Conservation (phyloP, 768 basidiomycete genomes). For the Mycena olivaceomarginata region DNA sequence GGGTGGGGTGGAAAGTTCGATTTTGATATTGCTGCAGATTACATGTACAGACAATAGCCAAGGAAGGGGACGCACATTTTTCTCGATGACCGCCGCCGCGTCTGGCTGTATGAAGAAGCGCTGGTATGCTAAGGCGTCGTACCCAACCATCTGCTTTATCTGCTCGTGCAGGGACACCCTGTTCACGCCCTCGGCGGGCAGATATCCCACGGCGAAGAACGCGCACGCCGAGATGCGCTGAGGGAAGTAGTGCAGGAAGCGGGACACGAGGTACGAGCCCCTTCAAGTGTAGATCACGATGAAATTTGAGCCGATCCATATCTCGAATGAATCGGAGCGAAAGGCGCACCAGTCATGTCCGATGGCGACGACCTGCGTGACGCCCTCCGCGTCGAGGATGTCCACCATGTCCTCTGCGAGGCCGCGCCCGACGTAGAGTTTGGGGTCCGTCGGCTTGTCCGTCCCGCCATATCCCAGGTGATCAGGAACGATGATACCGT, state of each 20-base stretch:
- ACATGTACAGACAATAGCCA: background rate
- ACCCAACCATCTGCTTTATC: background rate
- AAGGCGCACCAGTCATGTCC: slow-evolving; percentile 61
- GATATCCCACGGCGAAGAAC: slow-evolving; percentile 61
- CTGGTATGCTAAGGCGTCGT: background rate
- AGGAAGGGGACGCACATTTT: slow-evolving; percentile 53
- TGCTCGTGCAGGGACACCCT: background rate
- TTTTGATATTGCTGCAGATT: background rate
- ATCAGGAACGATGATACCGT: slow-evolving; percentile 67
- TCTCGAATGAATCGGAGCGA: background rate
- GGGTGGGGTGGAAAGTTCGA: no score
- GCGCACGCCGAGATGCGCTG: slow-evolving; percentile 63
- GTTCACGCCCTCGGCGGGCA: slow-evolving; percentile 30
- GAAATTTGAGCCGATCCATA: background rate
- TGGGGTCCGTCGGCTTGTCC: slow-evolving; percentile 63
- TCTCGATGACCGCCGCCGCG: slow-evolving; percentile 56
- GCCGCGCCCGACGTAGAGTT: slow-evolving; percentile 45
- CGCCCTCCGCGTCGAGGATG: slow-evolving; percentile 60
- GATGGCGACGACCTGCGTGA: slow-evolving; percentile 58
- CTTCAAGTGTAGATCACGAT: slow-evolving; percentile 46
- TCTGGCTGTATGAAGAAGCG: slow-evolving; percentile 48
- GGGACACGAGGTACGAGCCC: slow-evolving; percentile 58
- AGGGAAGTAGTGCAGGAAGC: slow-evolving; percentile 61
- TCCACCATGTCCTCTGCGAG: slow-evolving; percentile 61
- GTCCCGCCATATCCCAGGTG: slow-evolving; percentile 73